These are phyloP conservation scores for Thelephora terrestris DNA, from an alignment of 1,284 basidiomycete genomes.

Conservation along the genomic window DNA sequence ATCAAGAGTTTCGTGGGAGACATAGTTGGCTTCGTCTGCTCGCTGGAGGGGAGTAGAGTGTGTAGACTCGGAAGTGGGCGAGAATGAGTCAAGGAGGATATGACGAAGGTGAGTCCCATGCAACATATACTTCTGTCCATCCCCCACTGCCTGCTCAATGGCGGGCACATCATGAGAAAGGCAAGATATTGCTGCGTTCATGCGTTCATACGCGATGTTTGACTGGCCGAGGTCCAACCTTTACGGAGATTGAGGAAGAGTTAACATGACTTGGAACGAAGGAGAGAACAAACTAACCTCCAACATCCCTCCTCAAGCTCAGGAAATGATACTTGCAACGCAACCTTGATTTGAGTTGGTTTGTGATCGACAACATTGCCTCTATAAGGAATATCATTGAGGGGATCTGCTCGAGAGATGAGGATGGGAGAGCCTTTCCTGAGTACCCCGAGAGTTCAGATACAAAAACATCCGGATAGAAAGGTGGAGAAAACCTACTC, in stretches of 20 bases:
- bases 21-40: constrained; percentile 27
- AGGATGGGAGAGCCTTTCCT: constrained; percentile 61
- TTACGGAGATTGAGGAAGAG: constrained; percentile 3
- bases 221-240: constrained; percentile 64
- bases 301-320: constrained; percentile 40
- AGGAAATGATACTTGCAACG: constrained; percentile 41
- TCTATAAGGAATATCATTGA: constrained; percentile 36
- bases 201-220: constrained; percentile 59
- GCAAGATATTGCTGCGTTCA: constrained; percentile 54
- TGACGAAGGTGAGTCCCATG: constrained; percentile 65
- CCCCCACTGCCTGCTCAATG: constrained; percentile 24
- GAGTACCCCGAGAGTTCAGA: constrained; percentile 5
- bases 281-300: constrained; percentile 30
- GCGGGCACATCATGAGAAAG: constrained; percentile 47
- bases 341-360: constrained; percentile 42
- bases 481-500: constrained; percentile 32
- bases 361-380: constrained; percentile 47
- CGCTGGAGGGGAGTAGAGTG: constrained; percentile 17
- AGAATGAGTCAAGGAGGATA: constrained; percentile 48
- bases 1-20: constrained; percentile 24
- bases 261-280: neutral
- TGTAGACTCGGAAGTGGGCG: constrained; percentile 11
- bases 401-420: constrained; percentile 52
- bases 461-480: neutral
- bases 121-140: constrained; percentile 36